These are phyloP conservation scores for Paraleonurus japonicus DNA, from an alignment of 257 asterid species.

Conservation along the genomic window DNA sequence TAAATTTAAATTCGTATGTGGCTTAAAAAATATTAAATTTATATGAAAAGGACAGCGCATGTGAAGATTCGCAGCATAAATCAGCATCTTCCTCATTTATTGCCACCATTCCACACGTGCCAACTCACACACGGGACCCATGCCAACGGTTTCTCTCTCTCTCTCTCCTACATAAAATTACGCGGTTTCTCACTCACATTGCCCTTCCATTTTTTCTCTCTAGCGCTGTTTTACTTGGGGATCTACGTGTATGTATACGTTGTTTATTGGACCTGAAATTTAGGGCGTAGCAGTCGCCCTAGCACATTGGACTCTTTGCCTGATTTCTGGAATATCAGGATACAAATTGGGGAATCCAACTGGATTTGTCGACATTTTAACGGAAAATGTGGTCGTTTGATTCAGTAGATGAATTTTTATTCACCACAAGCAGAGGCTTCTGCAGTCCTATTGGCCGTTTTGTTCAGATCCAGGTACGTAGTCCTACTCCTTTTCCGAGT, in stretches of 20 bases:
- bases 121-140: constrained; percentile 37
- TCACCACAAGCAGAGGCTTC: constrained; percentile 75
- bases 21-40: not conserved
- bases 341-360: not conserved
- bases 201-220: constrained; percentile 20
- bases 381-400: constrained; percentile 52
- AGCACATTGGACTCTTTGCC: constrained; percentile 19
- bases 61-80: constrained; percentile 43
- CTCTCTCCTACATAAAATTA: constrained; percentile 35
- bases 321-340: constrained; percentile 9
- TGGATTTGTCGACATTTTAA: constrained; percentile 22
- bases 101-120: constrained; percentile 39
- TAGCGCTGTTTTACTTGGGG: constrained; percentile 29
- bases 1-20: constrained; percentile 12
- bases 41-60: constrained; percentile 29
- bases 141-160: constrained; percentile 27
- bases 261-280: constrained; percentile 20
- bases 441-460: constrained; percentile 64
- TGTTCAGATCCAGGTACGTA: constrained; percentile 88
- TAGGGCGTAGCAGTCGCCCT: constrained; percentile 49
- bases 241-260: constrained; percentile 29
- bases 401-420: constrained; percentile 56
- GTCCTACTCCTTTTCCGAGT: not conserved
- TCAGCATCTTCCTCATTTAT: constrained; percentile 38
- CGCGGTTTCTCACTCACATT: constrained; percentile 48